Evolutionary conservation across 2,329 filamentous ascomycete genomes (phyloP).

Genomic region (Paecilomyces variotii): DNA sequence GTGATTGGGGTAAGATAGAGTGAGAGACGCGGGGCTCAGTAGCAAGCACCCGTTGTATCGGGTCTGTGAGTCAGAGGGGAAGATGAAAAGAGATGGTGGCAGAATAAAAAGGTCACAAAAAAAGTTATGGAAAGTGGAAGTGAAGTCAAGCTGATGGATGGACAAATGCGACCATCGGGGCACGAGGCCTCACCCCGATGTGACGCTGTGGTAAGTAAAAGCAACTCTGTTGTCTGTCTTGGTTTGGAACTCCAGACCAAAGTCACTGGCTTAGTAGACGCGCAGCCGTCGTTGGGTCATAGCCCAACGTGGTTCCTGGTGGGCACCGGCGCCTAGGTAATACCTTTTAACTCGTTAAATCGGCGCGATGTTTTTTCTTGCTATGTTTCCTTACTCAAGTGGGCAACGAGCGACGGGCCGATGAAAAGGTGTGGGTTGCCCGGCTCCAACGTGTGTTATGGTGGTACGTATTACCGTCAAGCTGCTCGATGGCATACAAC

Average conservation of each 20-base stretch:
- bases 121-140: background rate
- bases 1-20: background rate
- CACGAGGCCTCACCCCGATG: slow-evolving; percentile 8
- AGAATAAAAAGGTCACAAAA: background rate
- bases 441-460: background rate
- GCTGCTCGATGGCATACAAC: background rate
- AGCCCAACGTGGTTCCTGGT: background rate
- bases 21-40: background rate
- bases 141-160: background rate
- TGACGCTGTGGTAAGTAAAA: slow-evolving; percentile 7
- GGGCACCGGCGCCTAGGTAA: background rate
- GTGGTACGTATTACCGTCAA: background rate
- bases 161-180: slow-evolving; percentile 10
- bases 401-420: background rate
- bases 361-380: background rate
- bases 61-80: background rate
- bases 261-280: background rate
- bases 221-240: background rate
- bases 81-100: background rate
- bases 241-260: background rate
- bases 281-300: background rate
- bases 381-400: background rate
- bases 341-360: background rate
- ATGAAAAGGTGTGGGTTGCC: background rate
- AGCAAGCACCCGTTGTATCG: background rate